These are phyloP conservation scores for Santalum album DNA, from an alignment of 164 flowering plant genomes.

Conservation along the genomic window DNA sequence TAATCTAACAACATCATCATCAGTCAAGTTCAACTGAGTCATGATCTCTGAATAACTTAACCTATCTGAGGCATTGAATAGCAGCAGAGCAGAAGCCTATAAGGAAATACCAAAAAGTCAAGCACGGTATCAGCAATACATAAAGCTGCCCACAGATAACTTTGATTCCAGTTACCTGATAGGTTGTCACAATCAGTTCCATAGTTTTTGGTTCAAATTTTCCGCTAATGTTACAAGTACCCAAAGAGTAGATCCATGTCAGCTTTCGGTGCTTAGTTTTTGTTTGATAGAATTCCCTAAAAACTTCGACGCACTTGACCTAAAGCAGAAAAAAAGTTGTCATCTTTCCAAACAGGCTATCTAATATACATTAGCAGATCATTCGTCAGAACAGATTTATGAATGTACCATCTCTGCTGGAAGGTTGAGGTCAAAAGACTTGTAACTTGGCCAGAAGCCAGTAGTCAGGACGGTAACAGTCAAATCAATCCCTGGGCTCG, in stretches of 20 bases:
- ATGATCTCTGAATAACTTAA: conserved; percentile 67
- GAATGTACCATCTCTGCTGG: conserved; percentile 73
- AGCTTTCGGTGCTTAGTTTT: conserved; percentile 86
- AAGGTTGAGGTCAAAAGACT: conserved; percentile 78
- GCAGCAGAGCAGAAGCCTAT: conserved; percentile 68
- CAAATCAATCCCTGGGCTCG: conserved; percentile 82
- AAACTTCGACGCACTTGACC: conserved; percentile 85
- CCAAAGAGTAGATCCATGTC: conserved; percentile 90
- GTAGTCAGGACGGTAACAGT: conserved; percentile 87
- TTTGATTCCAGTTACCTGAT: conserved; percentile 45
- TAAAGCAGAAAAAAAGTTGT: conserved; percentile 12
- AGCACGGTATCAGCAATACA: neutral
- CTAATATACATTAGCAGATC: neutral
- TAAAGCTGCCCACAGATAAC: neutral
- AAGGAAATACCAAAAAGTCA: conserved; percentile 7
- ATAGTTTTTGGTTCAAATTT: conserved; percentile 73
- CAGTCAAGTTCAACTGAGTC: conserved; percentile 68
- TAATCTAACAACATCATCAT: conserved; percentile 67
- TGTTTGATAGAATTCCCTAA: conserved; percentile 71
- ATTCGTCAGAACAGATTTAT: neutral
- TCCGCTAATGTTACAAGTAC: conserved; percentile 74
- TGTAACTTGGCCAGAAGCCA: conserved; percentile 95
- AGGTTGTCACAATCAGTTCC: conserved; percentile 79
- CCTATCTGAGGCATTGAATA: conserved; percentile 69
- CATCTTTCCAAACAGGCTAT: neutral